Conservation (phyloP, 306 rosid species). For the Sindora glabra region DNA sequence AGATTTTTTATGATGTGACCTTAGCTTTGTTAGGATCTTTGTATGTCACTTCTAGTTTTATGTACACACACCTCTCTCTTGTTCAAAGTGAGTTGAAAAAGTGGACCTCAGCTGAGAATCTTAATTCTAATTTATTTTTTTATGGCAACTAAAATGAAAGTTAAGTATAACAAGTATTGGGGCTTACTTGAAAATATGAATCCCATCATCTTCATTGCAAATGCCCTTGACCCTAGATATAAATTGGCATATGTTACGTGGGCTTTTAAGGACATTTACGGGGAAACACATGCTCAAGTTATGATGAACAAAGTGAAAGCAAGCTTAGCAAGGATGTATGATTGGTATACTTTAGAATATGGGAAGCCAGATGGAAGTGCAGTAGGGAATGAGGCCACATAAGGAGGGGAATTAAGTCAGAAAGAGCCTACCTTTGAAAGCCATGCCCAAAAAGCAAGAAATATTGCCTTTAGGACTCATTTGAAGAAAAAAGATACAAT, state of each 20-base stretch:
- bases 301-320: neutral
- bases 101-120: neutral
- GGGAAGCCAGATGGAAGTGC: too few species aligned
- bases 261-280: neutral
- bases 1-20: neutral
- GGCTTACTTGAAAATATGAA: neutral
- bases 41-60: neutral
- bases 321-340: neutral
- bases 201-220: neutral
- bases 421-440: too few species aligned
- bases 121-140: too few species aligned
- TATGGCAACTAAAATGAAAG: neutral
- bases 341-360: too few species aligned
- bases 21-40: neutral
- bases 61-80: too few species aligned
- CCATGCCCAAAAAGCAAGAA: neutral
- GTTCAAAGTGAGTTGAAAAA: too few species aligned
- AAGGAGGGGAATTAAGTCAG: too few species aligned
- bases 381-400: too few species aligned
- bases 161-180: neutral
- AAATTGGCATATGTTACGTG: neutral
- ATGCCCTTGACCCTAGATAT: neutral
- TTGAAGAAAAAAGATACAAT: neutral
- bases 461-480: neutral
- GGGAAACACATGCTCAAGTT: neutral